Evolutionary conservation across 2,329 filamentous ascomycete genomes (phyloP).

Genomic region (Colletotrichum falcatum): DNA sequence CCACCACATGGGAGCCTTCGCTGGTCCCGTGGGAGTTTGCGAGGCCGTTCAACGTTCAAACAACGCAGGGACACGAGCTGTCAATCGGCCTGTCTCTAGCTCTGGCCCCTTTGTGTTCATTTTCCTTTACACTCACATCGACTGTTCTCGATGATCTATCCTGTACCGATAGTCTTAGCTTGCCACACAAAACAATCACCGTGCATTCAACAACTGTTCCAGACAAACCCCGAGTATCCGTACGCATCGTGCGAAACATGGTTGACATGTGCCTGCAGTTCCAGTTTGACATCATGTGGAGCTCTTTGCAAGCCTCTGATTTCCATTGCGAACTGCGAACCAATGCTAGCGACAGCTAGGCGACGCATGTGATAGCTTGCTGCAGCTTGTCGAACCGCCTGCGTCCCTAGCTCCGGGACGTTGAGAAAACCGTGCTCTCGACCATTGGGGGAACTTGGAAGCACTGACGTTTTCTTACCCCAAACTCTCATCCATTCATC

Average conservation of each 20-base stretch:
- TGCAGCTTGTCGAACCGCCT: conserved; percentile 9
- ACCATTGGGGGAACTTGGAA: conserved; percentile 4
- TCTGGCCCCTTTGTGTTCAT: background rate
- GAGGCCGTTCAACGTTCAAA: background rate
- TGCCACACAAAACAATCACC: conserved; percentile 5
- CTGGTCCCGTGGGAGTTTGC: background rate
- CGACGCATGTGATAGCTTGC: conserved; percentile 34
- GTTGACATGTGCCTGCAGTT: background rate
- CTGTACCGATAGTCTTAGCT: conserved; percentile 14
- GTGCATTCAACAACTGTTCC: conserved; percentile 2
- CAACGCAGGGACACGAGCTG: background rate
- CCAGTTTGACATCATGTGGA: conserved; percentile 4
- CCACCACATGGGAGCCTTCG: background rate
- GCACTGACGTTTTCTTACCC: conserved; percentile 16
- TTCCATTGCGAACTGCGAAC: conserved; percentile 1
- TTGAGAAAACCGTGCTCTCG: conserved; percentile 14
- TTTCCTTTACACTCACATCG: background rate
- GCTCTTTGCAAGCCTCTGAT: background rate
- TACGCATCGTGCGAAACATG: background rate
- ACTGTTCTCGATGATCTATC: conserved; percentile 1
- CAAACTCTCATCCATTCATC: conserved; percentile 22
- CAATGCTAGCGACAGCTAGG: conserved; percentile 13
- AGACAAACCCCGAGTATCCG: background rate
- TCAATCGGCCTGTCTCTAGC: background rate
- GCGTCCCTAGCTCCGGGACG: conserved; percentile 37